phyloP scores from a whole-genome alignment of 2,329 filamentous ascomycete genomes.

The Diaporthe australafricana region DNA sequence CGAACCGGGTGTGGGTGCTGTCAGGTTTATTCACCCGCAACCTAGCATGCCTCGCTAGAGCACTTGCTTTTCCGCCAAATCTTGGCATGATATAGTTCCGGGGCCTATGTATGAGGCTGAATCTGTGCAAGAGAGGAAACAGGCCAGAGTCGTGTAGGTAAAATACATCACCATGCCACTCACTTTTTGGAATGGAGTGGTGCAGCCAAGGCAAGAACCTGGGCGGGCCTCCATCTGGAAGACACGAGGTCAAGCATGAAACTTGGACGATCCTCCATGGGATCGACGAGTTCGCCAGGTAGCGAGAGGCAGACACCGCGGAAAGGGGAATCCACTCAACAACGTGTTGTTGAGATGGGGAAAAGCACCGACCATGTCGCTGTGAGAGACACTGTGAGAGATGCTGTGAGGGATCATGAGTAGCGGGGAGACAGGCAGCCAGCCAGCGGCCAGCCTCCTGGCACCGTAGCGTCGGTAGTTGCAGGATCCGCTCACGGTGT shows the following conservation, averaged over 20 bases:
- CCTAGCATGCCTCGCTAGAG: background rate
- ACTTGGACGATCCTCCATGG: background rate
- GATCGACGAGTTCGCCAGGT: background rate
- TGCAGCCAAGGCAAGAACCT: background rate
- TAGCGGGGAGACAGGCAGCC: background rate
- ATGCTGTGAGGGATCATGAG: conserved; percentile 14
- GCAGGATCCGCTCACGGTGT: conserved; percentile 14
- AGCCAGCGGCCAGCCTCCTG: conserved; percentile 3
- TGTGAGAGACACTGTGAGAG: background rate
- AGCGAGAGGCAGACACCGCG: background rate
- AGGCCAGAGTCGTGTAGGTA: background rate
- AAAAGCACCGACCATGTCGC: background rate
- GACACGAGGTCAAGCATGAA: conserved; percentile 15
- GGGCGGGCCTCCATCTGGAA: background rate
- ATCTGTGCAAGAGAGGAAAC: background rate
- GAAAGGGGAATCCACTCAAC: background rate
- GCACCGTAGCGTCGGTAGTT: conserved; percentile 12
- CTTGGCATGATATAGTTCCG: too few species aligned
- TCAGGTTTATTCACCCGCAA: background rate
- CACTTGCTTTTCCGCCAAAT: background rate
- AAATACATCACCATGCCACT: background rate
- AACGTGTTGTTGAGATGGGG: background rate
- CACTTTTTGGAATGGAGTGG: background rate
- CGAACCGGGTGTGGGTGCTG: background rate
- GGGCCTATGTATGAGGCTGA: background rate